Evolutionary conservation across 2,329 filamentous ascomycete genomes (phyloP).

Genomic region (Aspergillus fumigatus): DNA sequence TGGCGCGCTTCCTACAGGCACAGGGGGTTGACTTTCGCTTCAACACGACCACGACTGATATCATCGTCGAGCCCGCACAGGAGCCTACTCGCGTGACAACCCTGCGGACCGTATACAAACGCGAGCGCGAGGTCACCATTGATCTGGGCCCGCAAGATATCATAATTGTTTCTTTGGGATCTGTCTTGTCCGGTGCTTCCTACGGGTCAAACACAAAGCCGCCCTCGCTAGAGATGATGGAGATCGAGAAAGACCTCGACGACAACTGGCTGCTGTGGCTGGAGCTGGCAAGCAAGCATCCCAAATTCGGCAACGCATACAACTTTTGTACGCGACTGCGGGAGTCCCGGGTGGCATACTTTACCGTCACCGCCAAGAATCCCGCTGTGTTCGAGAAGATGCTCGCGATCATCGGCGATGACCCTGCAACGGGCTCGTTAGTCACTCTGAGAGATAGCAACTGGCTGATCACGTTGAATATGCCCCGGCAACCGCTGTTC

Average conservation of each 20-base stretch:
- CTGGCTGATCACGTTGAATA: constrained; percentile 40
- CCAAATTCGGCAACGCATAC: constrained; percentile 37
- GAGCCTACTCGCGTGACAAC: constrained; percentile 19
- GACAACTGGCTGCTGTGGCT: constrained; percentile 42
- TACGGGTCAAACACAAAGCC: constrained; percentile 30
- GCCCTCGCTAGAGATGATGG: constrained; percentile 22
- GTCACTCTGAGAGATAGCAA: constrained; percentile 37
- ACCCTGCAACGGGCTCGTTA: constrained; percentile 31
- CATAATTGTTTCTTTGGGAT: constrained; percentile 39
- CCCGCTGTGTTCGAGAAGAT: constrained; percentile 27
- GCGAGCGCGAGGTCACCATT: constrained; percentile 15
- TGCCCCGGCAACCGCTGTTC: constrained; percentile 43
- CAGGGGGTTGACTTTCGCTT: constrained; percentile 25
- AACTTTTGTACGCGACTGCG: constrained; percentile 37
- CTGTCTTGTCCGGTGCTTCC: constrained; percentile 34
- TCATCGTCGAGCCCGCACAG: constrained; percentile 13
- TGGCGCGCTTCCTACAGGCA: constrained; percentile 20
- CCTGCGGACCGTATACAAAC: constrained; percentile 18
- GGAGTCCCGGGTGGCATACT: constrained; percentile 38
- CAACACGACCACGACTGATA: constrained; percentile 22
- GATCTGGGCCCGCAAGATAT: constrained; percentile 30
- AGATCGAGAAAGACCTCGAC: constrained; percentile 26
- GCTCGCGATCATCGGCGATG: constrained; percentile 25
- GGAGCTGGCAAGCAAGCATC: constrained; percentile 33
- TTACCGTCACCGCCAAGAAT: constrained; percentile 38